Evolutionary conservation across 192 early-diverging fungal species (phyloP).

Genomic region (Podila clonocystis): DNA sequence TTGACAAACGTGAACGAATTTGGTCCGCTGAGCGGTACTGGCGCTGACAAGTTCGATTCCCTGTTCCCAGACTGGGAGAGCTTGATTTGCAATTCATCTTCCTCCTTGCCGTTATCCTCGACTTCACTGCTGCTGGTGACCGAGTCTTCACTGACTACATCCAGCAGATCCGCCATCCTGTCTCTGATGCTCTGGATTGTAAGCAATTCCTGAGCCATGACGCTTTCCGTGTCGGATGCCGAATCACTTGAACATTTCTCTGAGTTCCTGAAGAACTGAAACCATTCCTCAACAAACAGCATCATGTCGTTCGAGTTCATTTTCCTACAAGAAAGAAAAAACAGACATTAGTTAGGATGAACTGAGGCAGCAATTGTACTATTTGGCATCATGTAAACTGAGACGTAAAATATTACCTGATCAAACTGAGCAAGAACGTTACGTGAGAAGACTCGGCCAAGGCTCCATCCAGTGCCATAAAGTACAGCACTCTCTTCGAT

Average conservation of each 20-base stretch:
- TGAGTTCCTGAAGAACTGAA: slow-evolving; percentile 17
- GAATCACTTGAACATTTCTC: not conserved
- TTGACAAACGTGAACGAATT: slow-evolving; percentile 12
- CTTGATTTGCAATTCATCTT: not conserved
- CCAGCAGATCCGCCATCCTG: slow-evolving; percentile 20
- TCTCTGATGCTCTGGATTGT: slow-evolving; percentile 29
- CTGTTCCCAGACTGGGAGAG: not conserved
- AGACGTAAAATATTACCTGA: slow-evolving; percentile 38
- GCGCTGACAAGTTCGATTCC: not conserved
- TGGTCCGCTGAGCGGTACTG: not conserved
- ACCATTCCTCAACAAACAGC: slow-evolving; percentile 41
- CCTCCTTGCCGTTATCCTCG: slow-evolving; percentile 21
- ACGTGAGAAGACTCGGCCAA: slow-evolving; percentile 48
- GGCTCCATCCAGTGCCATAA: slow-evolving; percentile 63
- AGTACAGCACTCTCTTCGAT: slow-evolving; percentile 73
- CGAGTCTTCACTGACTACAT: slow-evolving; percentile 43
- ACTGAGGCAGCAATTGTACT: too few species aligned
- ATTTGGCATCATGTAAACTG: not conserved
- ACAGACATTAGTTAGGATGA: too few species aligned
- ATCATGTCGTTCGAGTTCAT: slow-evolving; percentile 48
- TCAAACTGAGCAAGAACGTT: slow-evolving; percentile 45
- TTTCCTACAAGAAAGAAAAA: slow-evolving; percentile 18
- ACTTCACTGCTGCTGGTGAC: slow-evolving; percentile 27
- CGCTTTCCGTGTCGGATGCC: not conserved
- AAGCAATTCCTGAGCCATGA: slow-evolving; percentile 20